Evolutionary conservation across 2,329 filamentous ascomycete species (phyloP).

Genomic region (Verticillium dahliae): DNA sequence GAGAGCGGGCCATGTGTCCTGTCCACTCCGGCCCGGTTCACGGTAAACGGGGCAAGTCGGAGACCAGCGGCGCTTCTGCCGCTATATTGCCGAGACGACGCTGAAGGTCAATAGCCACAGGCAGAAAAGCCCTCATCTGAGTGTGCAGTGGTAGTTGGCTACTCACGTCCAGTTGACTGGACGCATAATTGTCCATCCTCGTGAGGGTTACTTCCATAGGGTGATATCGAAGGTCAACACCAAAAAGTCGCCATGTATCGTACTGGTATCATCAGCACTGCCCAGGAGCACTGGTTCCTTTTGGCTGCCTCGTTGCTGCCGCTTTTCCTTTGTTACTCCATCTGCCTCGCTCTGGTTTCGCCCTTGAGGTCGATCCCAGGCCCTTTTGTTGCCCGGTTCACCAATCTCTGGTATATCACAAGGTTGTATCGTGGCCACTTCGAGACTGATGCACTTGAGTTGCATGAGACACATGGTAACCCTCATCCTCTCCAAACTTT

Average conservation of each 20-base stretch:
- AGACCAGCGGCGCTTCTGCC: not conserved
- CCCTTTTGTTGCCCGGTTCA: conserved; percentile 19
- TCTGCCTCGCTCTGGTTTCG: conserved; percentile 3
- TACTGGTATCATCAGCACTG: not conserved
- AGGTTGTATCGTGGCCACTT: conserved; percentile 17
- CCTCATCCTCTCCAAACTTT: not conserved
- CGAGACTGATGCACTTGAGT: conserved; percentile 16
- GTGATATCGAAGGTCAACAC: not conserved
- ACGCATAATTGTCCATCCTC: not conserved
- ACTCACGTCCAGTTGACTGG: not conserved
- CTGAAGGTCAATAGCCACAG: not conserved
- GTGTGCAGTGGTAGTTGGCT: no score
- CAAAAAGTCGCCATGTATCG: not conserved
- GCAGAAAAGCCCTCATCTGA: not conserved
- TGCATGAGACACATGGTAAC: conserved; percentile 22
- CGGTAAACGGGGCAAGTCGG: not conserved
- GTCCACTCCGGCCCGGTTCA: not conserved
- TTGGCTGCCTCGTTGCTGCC: not conserved
- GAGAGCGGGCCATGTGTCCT: not conserved
- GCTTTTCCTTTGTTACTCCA: not conserved
- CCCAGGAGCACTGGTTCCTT: not conserved
- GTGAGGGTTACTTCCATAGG: not conserved
- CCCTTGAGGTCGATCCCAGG: conserved; percentile 18
- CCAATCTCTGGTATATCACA: conserved; percentile 19
- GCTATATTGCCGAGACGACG: not conserved